A percentile compares a stretch with the other conserved stretches of the same genome.
phyloP scores from a whole-genome alignment of 129 eudicot species.

The Tagetes patula region DNA sequence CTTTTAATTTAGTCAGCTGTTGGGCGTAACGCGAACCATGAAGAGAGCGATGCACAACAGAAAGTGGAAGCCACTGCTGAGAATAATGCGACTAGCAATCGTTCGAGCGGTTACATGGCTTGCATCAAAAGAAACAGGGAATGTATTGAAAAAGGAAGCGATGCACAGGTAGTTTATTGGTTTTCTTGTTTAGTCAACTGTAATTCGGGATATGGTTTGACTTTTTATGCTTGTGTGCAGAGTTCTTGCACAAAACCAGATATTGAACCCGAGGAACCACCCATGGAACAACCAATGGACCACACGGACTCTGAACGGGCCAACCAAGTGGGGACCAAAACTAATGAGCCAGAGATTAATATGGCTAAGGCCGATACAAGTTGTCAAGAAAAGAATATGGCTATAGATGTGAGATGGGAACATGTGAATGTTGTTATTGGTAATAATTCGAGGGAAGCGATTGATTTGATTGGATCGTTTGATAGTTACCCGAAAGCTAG shows the following conservation, averaged over 20 bases:
- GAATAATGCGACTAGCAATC: conserved; percentile 71
- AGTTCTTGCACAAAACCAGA: conserved; percentile 93
- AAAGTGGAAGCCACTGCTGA: conserved; percentile 84
- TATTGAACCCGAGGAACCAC: conserved; percentile 56
- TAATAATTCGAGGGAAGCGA: conserved; percentile 65
- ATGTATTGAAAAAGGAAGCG: conserved; percentile 90
- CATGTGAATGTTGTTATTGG: conserved; percentile 14
- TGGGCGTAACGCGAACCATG: conserved; percentile 42
- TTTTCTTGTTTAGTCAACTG: conserved; percentile 23
- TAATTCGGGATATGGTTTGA: conserved; percentile 2
- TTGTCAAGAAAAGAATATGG: conserved; percentile 32
- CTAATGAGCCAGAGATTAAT: conserved; percentile 37
- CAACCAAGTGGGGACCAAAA: conserved; percentile 28
- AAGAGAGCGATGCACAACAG: conserved; percentile 58
- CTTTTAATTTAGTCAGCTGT: conserved; percentile 41
- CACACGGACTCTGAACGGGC: conserved; percentile 36
- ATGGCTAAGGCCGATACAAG: conserved; percentile 25
- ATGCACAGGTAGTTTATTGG: conserved; percentile 67
- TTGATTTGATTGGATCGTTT: conserved; percentile 83
- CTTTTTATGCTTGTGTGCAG: conserved; percentile 42
- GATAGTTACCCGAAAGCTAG: conserved; percentile 56
- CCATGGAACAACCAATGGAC: conserved; percentile 41
- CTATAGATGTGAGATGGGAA: conserved; percentile 40
- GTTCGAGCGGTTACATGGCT: conserved; percentile 70
- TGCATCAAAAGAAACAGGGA: conserved; percentile 65